Evolutionary conservation across 208 protist species (phyloP), one percentile per base, ranked within the genome.

Genomic region (Leishmania guyanensis): DNA sequence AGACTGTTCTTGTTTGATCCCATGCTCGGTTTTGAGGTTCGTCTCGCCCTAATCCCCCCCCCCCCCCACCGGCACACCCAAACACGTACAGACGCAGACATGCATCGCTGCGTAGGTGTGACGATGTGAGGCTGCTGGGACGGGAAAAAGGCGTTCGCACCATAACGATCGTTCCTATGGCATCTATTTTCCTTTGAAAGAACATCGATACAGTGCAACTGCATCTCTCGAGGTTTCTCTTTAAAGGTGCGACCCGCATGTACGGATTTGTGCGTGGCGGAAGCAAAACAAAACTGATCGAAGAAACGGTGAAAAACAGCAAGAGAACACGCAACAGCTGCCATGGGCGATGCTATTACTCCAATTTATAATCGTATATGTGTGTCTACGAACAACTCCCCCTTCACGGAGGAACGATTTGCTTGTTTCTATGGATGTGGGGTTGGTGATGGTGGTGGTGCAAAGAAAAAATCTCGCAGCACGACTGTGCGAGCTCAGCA

Each of bases 301-400:
- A 86, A 26, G 22, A 77, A 77, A 58, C 70, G 33, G 46, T 54
- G 78, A 83, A 70, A 78, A n/a, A 73, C 39, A 84, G n/a, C 71
- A 39, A 68, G 22, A 43, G 20, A 33, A 69, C 43, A 36, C 36
- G n/a, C 33, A 33, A 58, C 54, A 2, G 20, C 29, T 26, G 9
- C 6, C n/a, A 29, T 29, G 29, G n/a, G 9, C 58, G 58, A 64
- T 33, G 58, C n/a, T 20, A 26, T 64, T 29, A 29, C 22, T 64
- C n/a, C 58, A 33, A 33, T 16, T 29, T 20, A 5, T 39, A 14
- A 14, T 16, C 12, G 69, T 10, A 12, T 53, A 46, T 51, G 39
- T 54, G 26, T 79, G 29, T 71, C 16, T 56, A 76, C 75, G n/a
- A 53, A 10, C 33, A 64, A 29, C n/a, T 12, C 46, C 68, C 8